Evolutionary conservation across 1,139 yeast species (phyloP).

Genomic region (Spathaspora sp.): DNA sequence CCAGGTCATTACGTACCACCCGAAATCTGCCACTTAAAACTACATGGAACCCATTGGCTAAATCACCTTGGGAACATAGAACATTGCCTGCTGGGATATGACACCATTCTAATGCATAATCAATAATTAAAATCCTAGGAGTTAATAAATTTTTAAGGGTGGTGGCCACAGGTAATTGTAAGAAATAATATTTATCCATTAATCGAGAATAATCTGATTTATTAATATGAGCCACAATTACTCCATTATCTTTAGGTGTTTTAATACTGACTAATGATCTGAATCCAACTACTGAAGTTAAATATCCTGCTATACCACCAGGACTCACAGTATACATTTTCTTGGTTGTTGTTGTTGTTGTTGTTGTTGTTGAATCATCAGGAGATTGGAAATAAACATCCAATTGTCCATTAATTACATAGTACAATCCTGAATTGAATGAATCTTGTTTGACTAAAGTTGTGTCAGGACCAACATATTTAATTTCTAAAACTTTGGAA

Average conservation of each 20-base stretch:
- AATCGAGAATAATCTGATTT: slow-evolving; percentile 61
- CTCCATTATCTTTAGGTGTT: slow-evolving; percentile 51
- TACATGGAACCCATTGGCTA: slow-evolving; percentile 89
- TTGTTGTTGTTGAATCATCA: slow-evolving; percentile 19
- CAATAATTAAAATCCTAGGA: slow-evolving; percentile 68
- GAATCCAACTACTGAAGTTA: slow-evolving; percentile 78
- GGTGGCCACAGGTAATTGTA: slow-evolving; percentile 76
- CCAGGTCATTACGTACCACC: slow-evolving; percentile 39
- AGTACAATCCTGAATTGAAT: slow-evolving; percentile 71
- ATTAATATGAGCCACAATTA: slow-evolving; percentile 72
- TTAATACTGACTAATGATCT: slow-evolving; percentile 72
- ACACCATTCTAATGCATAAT: slow-evolving; percentile 94
- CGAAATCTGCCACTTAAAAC: slow-evolving; percentile 89
- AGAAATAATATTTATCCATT: slow-evolving; percentile 72
- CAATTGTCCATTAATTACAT: slow-evolving; percentile 73
- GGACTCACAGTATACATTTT: slow-evolving; percentile 57
- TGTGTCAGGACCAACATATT: slow-evolving; percentile 53
- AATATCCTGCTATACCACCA: slow-evolving; percentile 88
- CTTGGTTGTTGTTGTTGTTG: slow-evolving; percentile 15
- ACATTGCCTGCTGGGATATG: slow-evolving; percentile 84
- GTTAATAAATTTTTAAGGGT: slow-evolving; percentile 67
- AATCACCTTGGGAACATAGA: slow-evolving; percentile 77
- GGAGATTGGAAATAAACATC: slow-evolving; percentile 49
- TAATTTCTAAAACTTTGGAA: slow-evolving; percentile 59
- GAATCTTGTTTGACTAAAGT: slow-evolving; percentile 63